These are phyloP conservation scores for Afroboletus lepidellus DNA, from an alignment of 1,284 basidiomycete genomes.

Conservation along the genomic window DNA sequence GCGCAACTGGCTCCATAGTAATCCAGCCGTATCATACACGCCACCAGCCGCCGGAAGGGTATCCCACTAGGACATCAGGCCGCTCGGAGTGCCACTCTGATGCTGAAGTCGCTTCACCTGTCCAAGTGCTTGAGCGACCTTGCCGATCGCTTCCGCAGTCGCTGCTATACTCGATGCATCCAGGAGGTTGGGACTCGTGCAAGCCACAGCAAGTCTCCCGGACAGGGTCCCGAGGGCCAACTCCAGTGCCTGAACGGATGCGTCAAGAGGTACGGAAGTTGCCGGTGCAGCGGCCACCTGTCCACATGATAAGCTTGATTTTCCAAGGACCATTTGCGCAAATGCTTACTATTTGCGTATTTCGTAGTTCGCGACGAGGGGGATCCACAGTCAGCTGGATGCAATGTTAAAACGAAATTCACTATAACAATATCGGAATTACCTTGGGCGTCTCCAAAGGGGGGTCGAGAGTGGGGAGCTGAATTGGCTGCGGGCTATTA, in stretches of 20 bases:
- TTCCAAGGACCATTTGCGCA: background rate
- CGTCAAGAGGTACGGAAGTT: slow-evolving; percentile 23
- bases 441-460: slow-evolving; percentile 32
- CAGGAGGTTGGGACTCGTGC: slow-evolving; percentile 37
- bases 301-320: slow-evolving; percentile 1
- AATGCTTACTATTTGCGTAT: slow-evolving; percentile 17
- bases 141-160: slow-evolving; percentile 69
- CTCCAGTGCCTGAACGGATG: slow-evolving; percentile 50
- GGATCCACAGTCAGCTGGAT: slow-evolving; percentile 24
- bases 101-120: slow-evolving; percentile 58
- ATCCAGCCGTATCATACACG: slow-evolving; percentile 9
- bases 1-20: slow-evolving; percentile 4
- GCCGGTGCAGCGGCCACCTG: slow-evolving; percentile 20
- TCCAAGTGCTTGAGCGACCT: slow-evolving; percentile 60
- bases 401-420: slow-evolving; percentile 12
- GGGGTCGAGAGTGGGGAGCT: slow-evolving; percentile 34
- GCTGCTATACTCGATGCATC: slow-evolving; percentile 54
- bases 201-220: slow-evolving; percentile 46
- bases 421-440: background rate
- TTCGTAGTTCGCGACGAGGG: slow-evolving; percentile 18
- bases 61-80: slow-evolving; percentile 17
- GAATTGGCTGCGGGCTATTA: slow-evolving; percentile 30
- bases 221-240: slow-evolving; percentile 54
- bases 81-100: slow-evolving; percentile 17
- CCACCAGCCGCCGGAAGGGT: slow-evolving; percentile 11